These are phyloP conservation scores for Apocynum venetum DNA, from an alignment of 257 asterid genomes.

Conservation along the genomic window DNA sequence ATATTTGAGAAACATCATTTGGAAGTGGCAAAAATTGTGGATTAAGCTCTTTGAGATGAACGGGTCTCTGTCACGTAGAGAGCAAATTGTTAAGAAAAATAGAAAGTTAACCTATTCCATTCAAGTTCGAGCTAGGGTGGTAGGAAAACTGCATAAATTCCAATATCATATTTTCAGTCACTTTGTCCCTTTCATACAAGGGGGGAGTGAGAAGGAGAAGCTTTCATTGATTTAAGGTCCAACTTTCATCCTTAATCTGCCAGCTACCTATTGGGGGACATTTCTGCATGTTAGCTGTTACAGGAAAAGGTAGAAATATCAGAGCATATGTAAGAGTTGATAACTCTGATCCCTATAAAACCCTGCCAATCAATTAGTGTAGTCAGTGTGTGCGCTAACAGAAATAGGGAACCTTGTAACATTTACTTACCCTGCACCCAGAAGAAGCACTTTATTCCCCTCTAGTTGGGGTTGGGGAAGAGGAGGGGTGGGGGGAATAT, in stretches of 20 bases:
- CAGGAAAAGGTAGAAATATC: not conserved
- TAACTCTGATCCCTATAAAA: not conserved
- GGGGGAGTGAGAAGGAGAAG: not conserved
- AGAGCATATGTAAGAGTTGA: not conserved
- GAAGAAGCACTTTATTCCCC: not conserved
- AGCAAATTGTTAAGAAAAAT: not conserved
- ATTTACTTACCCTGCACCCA: not conserved
- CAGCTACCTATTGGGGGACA: not conserved
- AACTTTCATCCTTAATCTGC: not conserved
- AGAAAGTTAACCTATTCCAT: not conserved
- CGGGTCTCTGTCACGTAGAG: slow-evolving; percentile 46
- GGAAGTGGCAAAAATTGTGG: slow-evolving; percentile 79
- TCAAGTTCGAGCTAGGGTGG: not conserved
- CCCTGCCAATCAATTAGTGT: not conserved
- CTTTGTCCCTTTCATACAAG: not conserved
- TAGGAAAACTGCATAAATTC: not conserved
- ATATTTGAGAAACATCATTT: slow-evolving; percentile 75
- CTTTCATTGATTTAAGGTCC: not conserved
- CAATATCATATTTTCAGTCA: not conserved
- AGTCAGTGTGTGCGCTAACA: not conserved
- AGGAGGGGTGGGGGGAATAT: no score
- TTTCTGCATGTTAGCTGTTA: not conserved
- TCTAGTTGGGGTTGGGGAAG: not conserved
- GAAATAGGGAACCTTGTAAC: not conserved
- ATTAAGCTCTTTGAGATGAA: slow-evolving; percentile 60